Conservation (phyloP, 2,329 filamentous ascomycete genomes). For the Fusarium ambrosium region DNA sequence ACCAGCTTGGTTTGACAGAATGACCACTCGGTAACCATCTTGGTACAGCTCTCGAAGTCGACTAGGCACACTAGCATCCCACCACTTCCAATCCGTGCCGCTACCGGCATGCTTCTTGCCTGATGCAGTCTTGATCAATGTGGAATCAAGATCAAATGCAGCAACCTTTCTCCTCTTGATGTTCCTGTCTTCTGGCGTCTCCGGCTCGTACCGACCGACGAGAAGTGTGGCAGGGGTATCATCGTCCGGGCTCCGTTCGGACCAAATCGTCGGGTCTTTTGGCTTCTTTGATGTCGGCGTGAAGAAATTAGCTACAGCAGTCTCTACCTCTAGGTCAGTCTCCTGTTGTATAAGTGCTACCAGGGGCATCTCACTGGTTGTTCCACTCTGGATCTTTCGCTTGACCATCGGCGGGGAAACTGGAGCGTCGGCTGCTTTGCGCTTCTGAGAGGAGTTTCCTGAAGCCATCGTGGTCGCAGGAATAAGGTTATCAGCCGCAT, state of each 20-base stretch:
- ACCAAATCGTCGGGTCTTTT: constrained; percentile 81
- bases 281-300: constrained; percentile 88
- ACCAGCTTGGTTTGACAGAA: constrained; percentile 92
- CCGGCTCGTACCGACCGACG: constrained; percentile 77
- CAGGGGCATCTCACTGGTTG: constrained; percentile 59
- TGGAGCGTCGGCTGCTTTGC: constrained; percentile 55
- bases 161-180: constrained; percentile 69
- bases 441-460: constrained; percentile 47
- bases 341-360: constrained; percentile 9
- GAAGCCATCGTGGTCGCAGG: constrained; percentile 45
- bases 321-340: constrained; percentile 61
- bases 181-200: constrained; percentile 53
- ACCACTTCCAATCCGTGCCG: constrained; percentile 94
- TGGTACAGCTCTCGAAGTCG: constrained; percentile 75
- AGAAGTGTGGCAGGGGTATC: constrained; percentile 72
- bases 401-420: constrained; percentile 69
- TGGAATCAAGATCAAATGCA: constrained; percentile 87
- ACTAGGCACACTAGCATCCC: constrained; percentile 78
- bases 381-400: constrained; percentile 64
- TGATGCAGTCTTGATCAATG: constrained; percentile 83
- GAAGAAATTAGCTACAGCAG: constrained; percentile 86
- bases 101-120: constrained; percentile 82
- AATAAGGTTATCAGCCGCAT: constrained; percentile 29
- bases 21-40: constrained; percentile 80
- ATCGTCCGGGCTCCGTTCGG: constrained; percentile 69